Base-by-base conservation (phyloP, 805 yeast species). In the Hemisphaericaspora nanyangensis region DNA sequence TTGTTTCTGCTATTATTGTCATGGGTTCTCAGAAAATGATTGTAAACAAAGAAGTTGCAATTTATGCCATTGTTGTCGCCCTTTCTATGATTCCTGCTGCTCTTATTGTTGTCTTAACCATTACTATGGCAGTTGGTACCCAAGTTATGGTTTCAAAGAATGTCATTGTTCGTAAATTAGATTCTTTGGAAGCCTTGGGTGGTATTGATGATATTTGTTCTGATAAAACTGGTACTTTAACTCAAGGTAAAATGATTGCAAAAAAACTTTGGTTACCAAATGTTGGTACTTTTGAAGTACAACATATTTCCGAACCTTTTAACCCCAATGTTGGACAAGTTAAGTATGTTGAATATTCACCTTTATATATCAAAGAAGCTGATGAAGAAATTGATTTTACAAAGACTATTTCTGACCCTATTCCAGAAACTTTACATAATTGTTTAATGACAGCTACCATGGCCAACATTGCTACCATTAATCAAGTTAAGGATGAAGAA, bases 1-100 rank as follows among this genome's bases (percentile, higher is more conserved):
- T 87, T n/a, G 49, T 88, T 1, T 82, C 85, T 54, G 95, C 95
- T 1, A 80, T 88, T 41, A 78, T 88, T 16, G 95, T 85, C 3
- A 83, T 87, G 95, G 95, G 81, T 2, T 78, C 93, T 6, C 95
- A 87, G 61, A 74, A 74, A 44, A 80, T 86, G 60, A 52, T 65
- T 10, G 95, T 87, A n/a, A 80, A 77, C 48, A 76, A 72, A 40
- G 87, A 86, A 49, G 93, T 87, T 27, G 95, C 95, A 8, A 80
- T 87, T 35, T 87, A 87, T 56, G 95, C 96, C 18, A 82, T 88
- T 52, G 87, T 95, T 64, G 90, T 85, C 34, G 85, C 85, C 0
- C 65, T 84, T 34, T 79, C 90, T 5, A 85, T 85, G 88, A 84
- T 84, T 47, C 93, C 93, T 3, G 83, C 89, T 3, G 80, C 90